phyloP scores from a whole-genome alignment of 2,329 filamentous ascomycete genomes.

The Aspergillus phoenicis region DNA sequence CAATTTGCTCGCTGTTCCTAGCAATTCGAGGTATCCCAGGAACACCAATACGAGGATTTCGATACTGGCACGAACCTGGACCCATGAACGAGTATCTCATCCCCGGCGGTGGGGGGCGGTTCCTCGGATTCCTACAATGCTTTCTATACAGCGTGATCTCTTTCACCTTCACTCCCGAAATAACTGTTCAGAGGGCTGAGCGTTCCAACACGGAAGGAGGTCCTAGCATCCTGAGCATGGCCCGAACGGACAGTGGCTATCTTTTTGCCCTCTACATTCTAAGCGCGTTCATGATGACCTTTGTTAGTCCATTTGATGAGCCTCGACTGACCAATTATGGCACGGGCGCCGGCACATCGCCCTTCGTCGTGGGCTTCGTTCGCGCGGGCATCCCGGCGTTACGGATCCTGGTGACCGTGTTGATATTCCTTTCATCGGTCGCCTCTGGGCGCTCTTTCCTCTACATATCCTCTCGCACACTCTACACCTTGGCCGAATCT shows the following conservation, averaged over 20 bases:
- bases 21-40: slow-evolving; percentile 55
- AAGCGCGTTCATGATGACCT: slow-evolving; percentile 58
- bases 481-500: slow-evolving; percentile 65
- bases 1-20: slow-evolving; percentile 54
- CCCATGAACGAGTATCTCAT: slow-evolving; percentile 53
- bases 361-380: slow-evolving; percentile 46
- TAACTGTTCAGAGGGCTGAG: slow-evolving; percentile 58
- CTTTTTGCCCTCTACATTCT: slow-evolving; percentile 62
- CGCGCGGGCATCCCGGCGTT: slow-evolving; percentile 63
- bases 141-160: slow-evolving; percentile 55
- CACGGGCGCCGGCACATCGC: slow-evolving; percentile 55
- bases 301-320: slow-evolving; percentile 62
- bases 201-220: slow-evolving; percentile 54
- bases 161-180: slow-evolving; percentile 56
- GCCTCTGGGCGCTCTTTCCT: slow-evolving; percentile 78
- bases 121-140: slow-evolving; percentile 54
- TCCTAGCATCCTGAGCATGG: slow-evolving; percentile 56
- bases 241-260: slow-evolving; percentile 58
- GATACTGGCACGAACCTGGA: slow-evolving; percentile 53
- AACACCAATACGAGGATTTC: slow-evolving; percentile 52
- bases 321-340: slow-evolving; percentile 55
- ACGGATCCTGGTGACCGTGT: slow-evolving; percentile 70
- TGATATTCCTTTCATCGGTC: slow-evolving; percentile 75
- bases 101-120: slow-evolving; percentile 50
- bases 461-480: slow-evolving; percentile 68